Percentiles rank a stretch among this genome's conserved stretches.
Conservation (phyloP, 2,329 filamentous ascomycete genomes). For the Ophiosphaerella korrae region DNA sequence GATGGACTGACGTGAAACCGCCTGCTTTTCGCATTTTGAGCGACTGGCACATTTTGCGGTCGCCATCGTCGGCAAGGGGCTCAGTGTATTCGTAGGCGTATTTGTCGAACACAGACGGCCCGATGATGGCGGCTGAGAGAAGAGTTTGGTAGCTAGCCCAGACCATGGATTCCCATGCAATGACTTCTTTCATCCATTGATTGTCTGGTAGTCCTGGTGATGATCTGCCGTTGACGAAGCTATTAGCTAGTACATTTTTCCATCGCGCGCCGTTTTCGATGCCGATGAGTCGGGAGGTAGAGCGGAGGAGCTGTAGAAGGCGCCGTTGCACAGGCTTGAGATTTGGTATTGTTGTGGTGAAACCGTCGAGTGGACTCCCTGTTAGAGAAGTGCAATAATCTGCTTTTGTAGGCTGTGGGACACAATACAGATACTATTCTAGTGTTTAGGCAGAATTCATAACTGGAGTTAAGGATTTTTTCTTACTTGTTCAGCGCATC, state of each 20-base stretch:
- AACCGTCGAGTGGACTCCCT: not conserved
- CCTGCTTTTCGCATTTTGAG: constrained; percentile 25
- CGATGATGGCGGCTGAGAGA: constrained; percentile 13
- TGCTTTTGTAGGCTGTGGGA: not conserved
- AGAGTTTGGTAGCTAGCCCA: constrained; percentile 3
- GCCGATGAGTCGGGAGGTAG: not conserved
- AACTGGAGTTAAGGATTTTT: not conserved
- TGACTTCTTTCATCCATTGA: constrained; percentile 6
- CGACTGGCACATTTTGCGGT: constrained; percentile 16
- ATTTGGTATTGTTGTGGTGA: not conserved
- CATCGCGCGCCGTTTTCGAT: not conserved
- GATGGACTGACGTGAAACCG: constrained; percentile 19
- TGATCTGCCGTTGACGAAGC: not conserved
- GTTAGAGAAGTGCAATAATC: not conserved
- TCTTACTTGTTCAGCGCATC: constrained; percentile 3
- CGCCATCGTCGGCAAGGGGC: constrained; percentile 4
- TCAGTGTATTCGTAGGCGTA: not conserved
- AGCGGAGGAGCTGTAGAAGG: not conserved
- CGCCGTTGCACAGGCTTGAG: constrained; percentile 1
- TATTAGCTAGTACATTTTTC: not conserved
- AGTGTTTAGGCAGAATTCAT: not conserved
- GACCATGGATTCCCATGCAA: constrained; percentile 1
- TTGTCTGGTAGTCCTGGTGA: constrained; percentile 5
- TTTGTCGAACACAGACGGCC: constrained; percentile 7
- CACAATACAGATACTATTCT: constrained; percentile 2